Evolutionary conservation across 805 yeast species (phyloP).

Genomic region (baker's yeast (Saccharomyces cerevisiae)): DNA sequence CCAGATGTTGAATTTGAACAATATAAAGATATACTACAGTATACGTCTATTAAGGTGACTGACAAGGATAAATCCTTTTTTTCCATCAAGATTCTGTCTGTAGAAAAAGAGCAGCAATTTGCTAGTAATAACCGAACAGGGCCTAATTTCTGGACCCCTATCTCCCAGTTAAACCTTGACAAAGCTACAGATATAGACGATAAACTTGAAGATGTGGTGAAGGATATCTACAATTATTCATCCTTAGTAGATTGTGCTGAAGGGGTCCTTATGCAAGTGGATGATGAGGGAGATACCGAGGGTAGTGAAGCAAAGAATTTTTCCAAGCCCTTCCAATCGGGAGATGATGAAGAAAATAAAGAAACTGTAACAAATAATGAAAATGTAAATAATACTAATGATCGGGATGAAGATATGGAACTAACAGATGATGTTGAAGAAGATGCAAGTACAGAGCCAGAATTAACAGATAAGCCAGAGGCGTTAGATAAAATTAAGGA

Average conservation of each 20-base stretch:
- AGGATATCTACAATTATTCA: conserved; percentile 22
- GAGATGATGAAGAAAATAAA: neutral
- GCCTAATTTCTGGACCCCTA: conserved; percentile 21
- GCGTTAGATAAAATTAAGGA: neutral
- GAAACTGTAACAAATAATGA: neutral
- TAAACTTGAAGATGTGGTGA: conserved; percentile 10
- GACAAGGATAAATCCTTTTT: conserved; percentile 14
- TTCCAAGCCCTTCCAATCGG: neutral
- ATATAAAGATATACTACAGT: conserved; percentile 12
- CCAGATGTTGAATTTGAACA: conserved; percentile 17
- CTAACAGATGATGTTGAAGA: neutral
- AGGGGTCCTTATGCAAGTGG: neutral
- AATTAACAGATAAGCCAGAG: neutral
- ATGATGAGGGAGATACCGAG: neutral
- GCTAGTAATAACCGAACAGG: neutral
- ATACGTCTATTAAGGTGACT: conserved; percentile 4
- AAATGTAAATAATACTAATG: neutral
- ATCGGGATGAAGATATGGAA: neutral
- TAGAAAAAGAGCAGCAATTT: neutral
- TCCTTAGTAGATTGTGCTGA: neutral
- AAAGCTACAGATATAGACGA: conserved; percentile 13
- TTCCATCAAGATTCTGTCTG: conserved; percentile 10
- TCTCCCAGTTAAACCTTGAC: conserved; percentile 10
- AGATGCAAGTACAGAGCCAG: neutral
- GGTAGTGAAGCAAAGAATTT: neutral